Base-by-base conservation (phyloP, 2,329 filamentous ascomycete species). In the Furcasterigmium sp. region DNA sequence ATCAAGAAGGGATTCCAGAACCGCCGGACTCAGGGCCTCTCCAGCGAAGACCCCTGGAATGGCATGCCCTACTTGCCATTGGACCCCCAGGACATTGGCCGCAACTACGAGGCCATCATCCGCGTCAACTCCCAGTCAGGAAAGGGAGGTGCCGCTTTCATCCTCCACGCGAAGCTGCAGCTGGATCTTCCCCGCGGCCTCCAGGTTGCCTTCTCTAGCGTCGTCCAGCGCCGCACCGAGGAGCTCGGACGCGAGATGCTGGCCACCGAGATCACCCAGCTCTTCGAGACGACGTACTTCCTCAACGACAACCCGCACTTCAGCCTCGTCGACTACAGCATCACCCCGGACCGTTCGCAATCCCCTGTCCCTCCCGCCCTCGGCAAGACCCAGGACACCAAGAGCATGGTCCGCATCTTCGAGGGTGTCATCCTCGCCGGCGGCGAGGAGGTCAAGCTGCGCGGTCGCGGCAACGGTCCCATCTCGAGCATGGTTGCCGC, bases 21-120 rank as follows among this genome's bases (percentile, higher is more conserved):
- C 32, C 84, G 91, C 46, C 76, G 90, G 59, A 65, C 73, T 36
- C 65, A 75, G 1, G 76, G 73, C 42, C 72, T 75, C 37, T 70
- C 66, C 5, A 70, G 76, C 58, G 80, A 91, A 44, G 80, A 83
- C 57, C 71, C 68, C 32, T 97, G 91, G 91, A 72, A 87, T 15
- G 43, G 41, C 20, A 25, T 53, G 19, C 91, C 91, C 1, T 97
- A 97, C 61, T 83, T 97, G 39, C 91, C 91, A 11, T 78, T 97
- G 55, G 91, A 97, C 58, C 91, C 91, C 5, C 77, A 86, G 58
- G 91, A 97, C 58, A 95, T 97, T 51, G 91, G 91, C 40, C 83
- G 91, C 45, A 96, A 84, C n/a, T 97, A 97, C 77, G 91, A 97
- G 68, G 91, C 91, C 46, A 86, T 97, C 60, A 97, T 97, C 61